These are phyloP conservation scores for Kwoniella dejecticola DNA, from an alignment of 768 basidiomycete species.

Conservation along the genomic window DNA sequence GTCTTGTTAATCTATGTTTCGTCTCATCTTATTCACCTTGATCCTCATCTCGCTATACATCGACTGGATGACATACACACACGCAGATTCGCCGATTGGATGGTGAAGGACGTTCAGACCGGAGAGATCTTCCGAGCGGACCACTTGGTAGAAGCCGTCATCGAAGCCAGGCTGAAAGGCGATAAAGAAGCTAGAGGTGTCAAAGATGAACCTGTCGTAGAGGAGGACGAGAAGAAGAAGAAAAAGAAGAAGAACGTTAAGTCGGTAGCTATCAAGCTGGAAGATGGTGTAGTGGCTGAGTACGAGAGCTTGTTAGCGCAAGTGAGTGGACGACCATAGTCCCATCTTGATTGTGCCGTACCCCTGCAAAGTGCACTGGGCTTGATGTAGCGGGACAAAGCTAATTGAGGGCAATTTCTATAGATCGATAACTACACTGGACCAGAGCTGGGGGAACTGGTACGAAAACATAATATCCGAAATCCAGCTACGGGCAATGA, in stretches of 20 bases:
- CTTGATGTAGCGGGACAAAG: too few species aligned
- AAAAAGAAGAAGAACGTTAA: slow-evolving; percentile 67
- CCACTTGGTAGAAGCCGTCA: slow-evolving; percentile 88
- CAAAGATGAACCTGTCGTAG: slow-evolving; percentile 60
- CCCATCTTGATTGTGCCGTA: not conserved
- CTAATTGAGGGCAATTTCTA: not conserved
- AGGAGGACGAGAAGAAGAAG: slow-evolving; percentile 70
- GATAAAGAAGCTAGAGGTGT: slow-evolving; percentile 84
- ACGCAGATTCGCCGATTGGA: slow-evolving; percentile 97
- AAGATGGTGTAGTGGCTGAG: slow-evolving; percentile 70
- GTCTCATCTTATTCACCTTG: too few species aligned
- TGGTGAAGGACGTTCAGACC: slow-evolving; percentile 94
- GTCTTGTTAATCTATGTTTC: too few species aligned
- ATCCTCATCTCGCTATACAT: too few species aligned
- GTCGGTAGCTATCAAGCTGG: slow-evolving; percentile 67
- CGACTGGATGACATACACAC: too few species aligned
- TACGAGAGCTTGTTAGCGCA: slow-evolving; percentile 86
- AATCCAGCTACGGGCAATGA: slow-evolving; percentile 94
- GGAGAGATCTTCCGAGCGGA: slow-evolving; percentile 96
- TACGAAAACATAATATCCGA: slow-evolving; percentile 72
- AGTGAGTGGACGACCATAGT: slow-evolving; percentile 59
- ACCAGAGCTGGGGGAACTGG: slow-evolving; percentile 81
- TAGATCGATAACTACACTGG: slow-evolving; percentile 95
- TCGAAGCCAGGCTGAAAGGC: slow-evolving; percentile 84
- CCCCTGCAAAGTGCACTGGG: too few species aligned